Evolutionary conservation across 2,329 filamentous ascomycete species (phyloP).

Genomic region (Aspergillus pseudoglaucus): DNA sequence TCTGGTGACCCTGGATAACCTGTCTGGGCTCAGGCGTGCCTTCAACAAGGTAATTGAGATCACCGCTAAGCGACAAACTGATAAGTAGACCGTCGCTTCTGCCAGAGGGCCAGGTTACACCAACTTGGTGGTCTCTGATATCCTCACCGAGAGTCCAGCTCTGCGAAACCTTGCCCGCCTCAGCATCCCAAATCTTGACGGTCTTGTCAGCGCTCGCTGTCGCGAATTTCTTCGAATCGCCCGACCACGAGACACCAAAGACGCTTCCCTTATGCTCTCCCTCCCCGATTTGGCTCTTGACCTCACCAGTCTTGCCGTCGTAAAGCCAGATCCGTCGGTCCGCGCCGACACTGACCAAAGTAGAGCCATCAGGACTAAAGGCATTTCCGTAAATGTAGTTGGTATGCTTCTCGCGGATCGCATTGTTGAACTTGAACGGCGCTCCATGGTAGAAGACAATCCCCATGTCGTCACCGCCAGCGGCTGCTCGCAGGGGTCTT

Average conservation of each 20-base stretch:
- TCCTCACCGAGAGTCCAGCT: conserved; percentile 78
- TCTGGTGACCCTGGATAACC: conserved; percentile 81
- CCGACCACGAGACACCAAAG: conserved; percentile 83
- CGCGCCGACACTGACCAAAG: conserved; percentile 82
- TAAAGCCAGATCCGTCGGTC: conserved; percentile 91
- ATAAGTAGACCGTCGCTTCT: conserved; percentile 82
- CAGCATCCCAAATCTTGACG: conserved; percentile 87
- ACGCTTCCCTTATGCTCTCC: conserved; percentile 89
- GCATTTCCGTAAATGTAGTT: conserved; percentile 83
- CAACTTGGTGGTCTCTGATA: conserved; percentile 82
- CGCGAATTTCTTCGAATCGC: conserved; percentile 76
- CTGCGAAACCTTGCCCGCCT: conserved; percentile 68
- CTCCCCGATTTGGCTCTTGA: conserved; percentile 60
- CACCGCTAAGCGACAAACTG: conserved; percentile 78
- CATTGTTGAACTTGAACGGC: conserved; percentile 93
- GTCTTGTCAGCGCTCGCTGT: conserved; percentile 93
- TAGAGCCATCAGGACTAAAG: conserved; percentile 81
- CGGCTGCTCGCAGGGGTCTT: conserved; percentile 83
- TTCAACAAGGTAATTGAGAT: conserved; percentile 80
- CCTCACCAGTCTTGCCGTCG: conserved; percentile 90
- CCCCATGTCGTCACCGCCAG: conserved; percentile 81
- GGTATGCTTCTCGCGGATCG: conserved; percentile 69
- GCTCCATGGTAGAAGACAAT: conserved; percentile 90
- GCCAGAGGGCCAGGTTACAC: conserved; percentile 80
- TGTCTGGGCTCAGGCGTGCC: conserved; percentile 63